phyloP scores from a whole-genome alignment of 345 rosid genomes.

The Toxicodendron radicans region DNA sequence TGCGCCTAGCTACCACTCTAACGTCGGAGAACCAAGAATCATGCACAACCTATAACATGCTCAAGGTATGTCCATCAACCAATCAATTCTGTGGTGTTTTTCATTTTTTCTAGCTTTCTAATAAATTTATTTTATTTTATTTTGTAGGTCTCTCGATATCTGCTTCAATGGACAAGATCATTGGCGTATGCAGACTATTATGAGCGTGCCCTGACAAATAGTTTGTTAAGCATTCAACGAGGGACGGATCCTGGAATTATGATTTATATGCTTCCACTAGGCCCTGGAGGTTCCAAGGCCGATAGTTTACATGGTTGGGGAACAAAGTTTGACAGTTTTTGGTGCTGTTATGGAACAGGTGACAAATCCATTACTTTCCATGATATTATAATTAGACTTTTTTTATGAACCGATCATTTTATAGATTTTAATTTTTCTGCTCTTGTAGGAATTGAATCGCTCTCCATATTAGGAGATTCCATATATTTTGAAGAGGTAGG shows the following conservation, averaged over 20 bases:
- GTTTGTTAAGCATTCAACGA: constrained; percentile 53
- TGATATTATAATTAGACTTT: too few relatives aligned
- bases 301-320: constrained; percentile 50
- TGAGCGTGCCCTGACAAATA: constrained; percentile 53
- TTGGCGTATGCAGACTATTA: constrained; percentile 55
- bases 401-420: not conserved
- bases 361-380: not conserved
- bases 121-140: not conserved
- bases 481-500: constrained; percentile 86
- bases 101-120: not conserved
- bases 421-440: not conserved
- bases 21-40: constrained; percentile 48
- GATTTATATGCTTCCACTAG: constrained; percentile 56
- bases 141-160: constrained; percentile 51
- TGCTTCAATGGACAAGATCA: constrained; percentile 56
- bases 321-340: constrained; percentile 37
- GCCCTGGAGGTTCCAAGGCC: constrained; percentile 46
- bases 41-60: constrained; percentile 59
- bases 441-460: constrained; percentile 69
- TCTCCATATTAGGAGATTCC: constrained; percentile 93
- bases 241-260: constrained; percentile 54
- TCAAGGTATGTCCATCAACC: constrained; percentile 32
- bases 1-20: constrained; percentile 44
- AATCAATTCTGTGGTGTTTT: not conserved
- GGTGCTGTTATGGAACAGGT: constrained; percentile 73